These are phyloP conservation scores for Eucalyptus albens DNA, from an alignment of 345 rosid genomes.

Conservation along the genomic window DNA sequence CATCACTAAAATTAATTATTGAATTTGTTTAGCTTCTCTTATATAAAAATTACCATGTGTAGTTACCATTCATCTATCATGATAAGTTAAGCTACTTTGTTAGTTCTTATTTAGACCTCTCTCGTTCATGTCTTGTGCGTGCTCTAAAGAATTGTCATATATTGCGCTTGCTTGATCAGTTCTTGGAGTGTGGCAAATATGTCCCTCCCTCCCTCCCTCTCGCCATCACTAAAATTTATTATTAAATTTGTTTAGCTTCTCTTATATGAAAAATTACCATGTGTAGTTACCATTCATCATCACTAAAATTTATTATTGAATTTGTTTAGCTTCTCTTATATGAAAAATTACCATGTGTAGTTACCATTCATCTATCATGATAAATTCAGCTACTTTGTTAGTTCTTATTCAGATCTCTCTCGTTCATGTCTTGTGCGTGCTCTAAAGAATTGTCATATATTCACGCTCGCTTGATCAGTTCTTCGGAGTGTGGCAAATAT, in stretches of 20 bases:
- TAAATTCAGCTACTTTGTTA: background rate
- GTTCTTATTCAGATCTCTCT: background rate
- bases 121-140: background rate
- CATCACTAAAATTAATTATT: background rate
- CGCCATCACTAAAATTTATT: too few species aligned
- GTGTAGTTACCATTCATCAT: background rate
- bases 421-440: background rate
- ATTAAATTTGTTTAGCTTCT: background rate
- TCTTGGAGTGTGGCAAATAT: too few species aligned
- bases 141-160: background rate
- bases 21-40: background rate
- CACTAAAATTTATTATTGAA: too few species aligned
- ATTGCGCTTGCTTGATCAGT: background rate
- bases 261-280: background rate
- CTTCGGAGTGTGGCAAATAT: too few species aligned
- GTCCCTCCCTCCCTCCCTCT: too few species aligned
- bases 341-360: background rate
- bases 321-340: background rate
- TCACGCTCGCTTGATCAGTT: too few species aligned
- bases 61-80: background rate
- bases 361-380: background rate
- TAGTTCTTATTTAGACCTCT: background rate
- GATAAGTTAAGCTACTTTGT: background rate
- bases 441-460: too few species aligned
- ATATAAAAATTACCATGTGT: background rate